Evolutionary conservation across 192 early-diverging fungal genomes (phyloP), one percentile per base, ranked within the genome.

Genomic region (Umbelopsis sp.): DNA sequence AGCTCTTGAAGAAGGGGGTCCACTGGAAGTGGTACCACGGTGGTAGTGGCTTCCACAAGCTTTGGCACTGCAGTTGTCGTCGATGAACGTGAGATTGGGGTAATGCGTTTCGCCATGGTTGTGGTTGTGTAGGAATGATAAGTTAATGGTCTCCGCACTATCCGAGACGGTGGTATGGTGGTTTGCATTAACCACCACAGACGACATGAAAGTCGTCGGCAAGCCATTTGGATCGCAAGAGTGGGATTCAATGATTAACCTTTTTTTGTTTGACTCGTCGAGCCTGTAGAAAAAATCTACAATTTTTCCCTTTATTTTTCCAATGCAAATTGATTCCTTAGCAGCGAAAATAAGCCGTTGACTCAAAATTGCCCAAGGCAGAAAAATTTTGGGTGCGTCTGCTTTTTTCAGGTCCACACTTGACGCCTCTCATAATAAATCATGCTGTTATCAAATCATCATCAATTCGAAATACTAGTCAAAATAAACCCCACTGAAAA

Each of bases 201-300:
- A 61, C 55, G 55, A 61, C 55, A 35, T 61, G 55, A 61, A 15
- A 61, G 55, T 61, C 55, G 55, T 61, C 55, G 55, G 55, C 55
- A 61, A 35, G 33, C 27, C 55, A 61, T 61, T 61, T 25, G 55
- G 37, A 41, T 41, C 37, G 37, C 37, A 53, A 53, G 22, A 23
- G n/a, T 16, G 20, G 16, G 48, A 20, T 49, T 49, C 20, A 16
- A 49, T 20, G 51, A 61, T 61, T 27, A 61, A 61, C 25, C 25
- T 52, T 52, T 52, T 35, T 61, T 61, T 61, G 55, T 61, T 61
- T 61, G 55, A 61, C 55, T 58, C 10, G 37, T 1, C 37, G 7
- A 41, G 37, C 37, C 37, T 41, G 37, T 41, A 41, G 37, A 41
- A 41, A 41, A 41, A 41, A 41, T 41, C 37, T 41, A 41, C 37